Evolutionary conservation across 257 asterid genomes (phyloP).

Genomic region (Ehretia macrophylla): DNA sequence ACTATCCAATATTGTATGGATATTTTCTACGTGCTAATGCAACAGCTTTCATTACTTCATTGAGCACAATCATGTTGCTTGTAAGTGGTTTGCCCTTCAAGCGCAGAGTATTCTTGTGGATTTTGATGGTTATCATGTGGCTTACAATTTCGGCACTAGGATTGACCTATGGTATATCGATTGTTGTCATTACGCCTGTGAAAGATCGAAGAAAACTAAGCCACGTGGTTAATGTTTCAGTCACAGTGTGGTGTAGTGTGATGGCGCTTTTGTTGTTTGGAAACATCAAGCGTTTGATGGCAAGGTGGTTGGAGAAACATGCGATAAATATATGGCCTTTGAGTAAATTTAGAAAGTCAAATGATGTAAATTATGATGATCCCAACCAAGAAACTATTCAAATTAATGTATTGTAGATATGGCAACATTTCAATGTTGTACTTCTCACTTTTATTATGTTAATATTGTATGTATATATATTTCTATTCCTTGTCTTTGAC

Average conservation of each 20-base stretch:
- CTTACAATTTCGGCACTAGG: background rate
- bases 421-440: no score
- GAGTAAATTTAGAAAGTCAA: background rate
- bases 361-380: background rate
- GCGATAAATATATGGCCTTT: background rate
- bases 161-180: background rate
- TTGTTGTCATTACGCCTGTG: background rate
- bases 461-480: no score
- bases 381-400: background rate
- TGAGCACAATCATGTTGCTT: conserved; percentile 19
- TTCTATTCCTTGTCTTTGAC: no score
- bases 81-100: conserved; percentile 1
- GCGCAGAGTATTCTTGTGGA: background rate
- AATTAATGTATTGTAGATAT: background rate
- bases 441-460: no score
- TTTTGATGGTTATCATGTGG: conserved; percentile 3
- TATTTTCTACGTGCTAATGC: conserved; percentile 26
- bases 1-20: conserved; percentile 12
- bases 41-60: conserved; percentile 31
- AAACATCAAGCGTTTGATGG: background rate
- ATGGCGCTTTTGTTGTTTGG: background rate
- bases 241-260: background rate
- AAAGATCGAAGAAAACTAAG: background rate
- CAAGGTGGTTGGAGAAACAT: background rate
- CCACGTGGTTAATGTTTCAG: background rate